Evolutionary conservation across 106 monocot genomes (phyloP), one percentile per base, ranked within the genome.

Genomic region (Acanthochlamys bracteata): DNA sequence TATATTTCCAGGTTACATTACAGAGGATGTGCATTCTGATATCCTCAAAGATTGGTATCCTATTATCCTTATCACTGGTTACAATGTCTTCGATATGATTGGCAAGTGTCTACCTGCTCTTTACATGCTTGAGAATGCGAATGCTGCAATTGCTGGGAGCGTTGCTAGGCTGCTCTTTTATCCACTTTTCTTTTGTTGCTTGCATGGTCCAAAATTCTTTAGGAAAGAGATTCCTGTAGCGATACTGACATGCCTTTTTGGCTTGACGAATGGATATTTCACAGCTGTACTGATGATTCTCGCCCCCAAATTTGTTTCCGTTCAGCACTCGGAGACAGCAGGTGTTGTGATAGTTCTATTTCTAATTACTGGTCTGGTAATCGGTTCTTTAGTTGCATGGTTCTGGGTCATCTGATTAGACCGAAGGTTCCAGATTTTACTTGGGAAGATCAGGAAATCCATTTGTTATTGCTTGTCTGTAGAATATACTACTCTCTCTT

Each of bases 1-100:
- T n/a, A 63, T 63, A 46, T 63, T 63, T 63, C 63, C 63, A 24
- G 63, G 63, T 16, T 63, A 63, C 42, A 63, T 63, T 23, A 63
- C 63, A 24, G 63, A 63, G 63, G 63, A 63, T 46, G 63, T 63
- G 43, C 63, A 63, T 42, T 63, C 63, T 45, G 42, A 63, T 22
- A 22, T 24, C 45, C 42, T 63, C 20, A 63, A 63, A 20, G 63
- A 63, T 43, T 63, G 63, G 63, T 63, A 63, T 21, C 63, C 63
- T 23, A 63, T 63, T 63, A 21, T 63, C 45, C 63, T 63, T 12
- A 63, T 63, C 7, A 24, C 63, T 0, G 63, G 63, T 43, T 63
- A 63, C 43, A 46, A 63, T 63, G 43, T 63, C 22, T 63, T 63
- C 24, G 63, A 63, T 63, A 40, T 63, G 63, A 19, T 63, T 11